These are phyloP conservation scores for Entomortierella parvispora DNA, from an alignment of 192 early-diverging fungal genomes.

Conservation along the genomic window DNA sequence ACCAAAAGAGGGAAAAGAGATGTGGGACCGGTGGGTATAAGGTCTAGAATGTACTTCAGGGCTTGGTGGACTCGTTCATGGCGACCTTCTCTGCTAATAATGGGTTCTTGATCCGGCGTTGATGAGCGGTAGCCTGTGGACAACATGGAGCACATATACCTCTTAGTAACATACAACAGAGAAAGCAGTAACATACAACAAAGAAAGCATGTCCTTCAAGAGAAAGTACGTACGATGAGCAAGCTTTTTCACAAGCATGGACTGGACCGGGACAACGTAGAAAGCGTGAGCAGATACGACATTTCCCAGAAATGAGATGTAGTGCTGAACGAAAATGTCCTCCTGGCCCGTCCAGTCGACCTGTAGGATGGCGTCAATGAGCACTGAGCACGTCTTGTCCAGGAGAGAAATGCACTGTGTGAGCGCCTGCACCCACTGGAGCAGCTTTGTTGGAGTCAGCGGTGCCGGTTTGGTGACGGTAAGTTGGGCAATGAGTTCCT, in stretches of 20 bases:
- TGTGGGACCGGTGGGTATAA: constrained; percentile 77
- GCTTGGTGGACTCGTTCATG: constrained; percentile 71
- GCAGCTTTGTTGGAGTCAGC: constrained; percentile 30
- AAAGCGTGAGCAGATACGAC: constrained; percentile 80
- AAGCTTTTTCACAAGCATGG: constrained; percentile 66
- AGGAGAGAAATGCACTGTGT: constrained; percentile 57
- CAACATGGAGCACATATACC: not conserved
- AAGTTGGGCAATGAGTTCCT: constrained; percentile 45
- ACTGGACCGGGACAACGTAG: constrained; percentile 68
- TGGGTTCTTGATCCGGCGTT: not conserved
- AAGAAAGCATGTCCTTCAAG: not conserved
- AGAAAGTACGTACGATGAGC: constrained; percentile 55
- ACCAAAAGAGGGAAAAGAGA: constrained; percentile 70
- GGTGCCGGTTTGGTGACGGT: constrained; percentile 42
- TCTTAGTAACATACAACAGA: not conserved
- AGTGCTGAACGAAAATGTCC: constrained; percentile 64
- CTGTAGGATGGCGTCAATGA: constrained; percentile 70
- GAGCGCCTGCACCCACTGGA: constrained; percentile 58
- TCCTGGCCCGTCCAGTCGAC: constrained; percentile 68
- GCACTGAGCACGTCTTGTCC: constrained; percentile 52
- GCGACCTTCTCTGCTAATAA: constrained; percentile 9
- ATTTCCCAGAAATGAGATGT: constrained; percentile 72
- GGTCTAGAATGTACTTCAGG: constrained; percentile 66
- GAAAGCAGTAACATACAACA: not conserved
- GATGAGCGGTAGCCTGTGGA: constrained; percentile 21